phyloP scores from a whole-genome alignment of 768 basidiomycete species.

The Cyclocybe cylindracea region DNA sequence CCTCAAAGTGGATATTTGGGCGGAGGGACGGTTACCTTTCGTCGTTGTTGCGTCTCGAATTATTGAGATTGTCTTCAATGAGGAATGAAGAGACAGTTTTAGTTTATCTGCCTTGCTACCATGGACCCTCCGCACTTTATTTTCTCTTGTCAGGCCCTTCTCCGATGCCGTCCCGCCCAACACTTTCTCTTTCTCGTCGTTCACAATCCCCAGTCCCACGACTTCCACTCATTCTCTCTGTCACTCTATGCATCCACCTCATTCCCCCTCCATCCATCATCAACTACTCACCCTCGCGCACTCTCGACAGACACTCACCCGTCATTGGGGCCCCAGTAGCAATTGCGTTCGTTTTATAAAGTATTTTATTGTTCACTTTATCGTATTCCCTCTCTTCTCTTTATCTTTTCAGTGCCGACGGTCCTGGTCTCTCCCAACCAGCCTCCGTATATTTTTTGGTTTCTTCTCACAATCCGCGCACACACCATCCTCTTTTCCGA shows the following conservation, averaged over 20 bases:
- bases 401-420: slow-evolving; percentile 36
- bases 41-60: slow-evolving; percentile 20
- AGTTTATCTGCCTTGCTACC: slow-evolving; percentile 33
- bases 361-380: slow-evolving; percentile 88
- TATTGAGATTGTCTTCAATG: slow-evolving; percentile 23
- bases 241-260: slow-evolving; percentile 60
- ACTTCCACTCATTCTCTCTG: slow-evolving; percentile 45
- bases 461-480: slow-evolving; percentile 14
- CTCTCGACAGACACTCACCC: slow-evolving; percentile 48
- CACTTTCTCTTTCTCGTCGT: slow-evolving; percentile 31
- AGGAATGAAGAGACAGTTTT: slow-evolving; percentile 35
- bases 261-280: slow-evolving; percentile 48
- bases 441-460: slow-evolving; percentile 35
- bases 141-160: slow-evolving; percentile 27
- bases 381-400: slow-evolving; percentile 47
- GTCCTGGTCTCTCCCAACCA: slow-evolving; percentile 29
- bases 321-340: slow-evolving; percentile 21
- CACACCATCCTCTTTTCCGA: slow-evolving; percentile 11
- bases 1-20: slow-evolving; percentile 25
- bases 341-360: slow-evolving; percentile 61
- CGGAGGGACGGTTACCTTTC: slow-evolving; percentile 28
- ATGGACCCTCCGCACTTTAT: slow-evolving; percentile 27
- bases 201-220: slow-evolving; percentile 37
- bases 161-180: slow-evolving; percentile 18
- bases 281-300: slow-evolving; percentile 39